Evolutionary conservation across 495 filamentous ascomycete species (phyloP).

Genomic region (Cairneyella variabilis): DNA sequence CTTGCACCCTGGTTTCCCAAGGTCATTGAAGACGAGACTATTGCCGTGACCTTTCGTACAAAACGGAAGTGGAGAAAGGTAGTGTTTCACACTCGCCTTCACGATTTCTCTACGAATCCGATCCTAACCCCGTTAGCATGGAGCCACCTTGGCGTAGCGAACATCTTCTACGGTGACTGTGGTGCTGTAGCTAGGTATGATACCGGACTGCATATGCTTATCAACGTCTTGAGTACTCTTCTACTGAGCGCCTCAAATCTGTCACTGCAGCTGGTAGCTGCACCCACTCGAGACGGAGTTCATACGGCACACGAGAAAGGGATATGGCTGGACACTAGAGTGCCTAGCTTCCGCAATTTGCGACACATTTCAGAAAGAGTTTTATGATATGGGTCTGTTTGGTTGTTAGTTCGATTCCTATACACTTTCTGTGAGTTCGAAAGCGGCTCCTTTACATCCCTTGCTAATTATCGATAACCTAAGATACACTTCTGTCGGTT

Average conservation of each 20-base stretch:
- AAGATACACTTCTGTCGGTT: too few species aligned
- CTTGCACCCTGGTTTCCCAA: too few species aligned
- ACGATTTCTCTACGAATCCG: too few species aligned
- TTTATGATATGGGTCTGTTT: neutral
- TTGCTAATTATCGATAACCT: neutral
- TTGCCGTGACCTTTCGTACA: too few species aligned
- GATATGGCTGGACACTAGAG: neutral
- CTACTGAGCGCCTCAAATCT: slow-evolving; percentile 27
- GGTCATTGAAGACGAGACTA: too few species aligned
- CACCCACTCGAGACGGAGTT: neutral
- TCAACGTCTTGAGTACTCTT: slow-evolving; percentile 33
- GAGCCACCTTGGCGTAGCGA: neutral
- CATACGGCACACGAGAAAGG: neutral
- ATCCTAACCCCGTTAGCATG: too few species aligned
- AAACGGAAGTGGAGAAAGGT: too few species aligned
- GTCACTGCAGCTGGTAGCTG: neutral
- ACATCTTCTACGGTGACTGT: neutral
- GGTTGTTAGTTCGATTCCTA: neutral
- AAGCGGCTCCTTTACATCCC: neutral
- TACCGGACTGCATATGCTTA: slow-evolving; percentile 23
- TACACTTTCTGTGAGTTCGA: neutral
- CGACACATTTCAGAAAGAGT: neutral
- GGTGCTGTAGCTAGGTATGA: neutral
- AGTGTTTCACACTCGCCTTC: too few species aligned
- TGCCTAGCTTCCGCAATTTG: neutral